Percentiles rank a stretch among this genome's conserved stretches.
Evolutionary conservation across 2,329 filamentous ascomycete genomes (phyloP).

Genomic region (Cytospora piceicola): DNA sequence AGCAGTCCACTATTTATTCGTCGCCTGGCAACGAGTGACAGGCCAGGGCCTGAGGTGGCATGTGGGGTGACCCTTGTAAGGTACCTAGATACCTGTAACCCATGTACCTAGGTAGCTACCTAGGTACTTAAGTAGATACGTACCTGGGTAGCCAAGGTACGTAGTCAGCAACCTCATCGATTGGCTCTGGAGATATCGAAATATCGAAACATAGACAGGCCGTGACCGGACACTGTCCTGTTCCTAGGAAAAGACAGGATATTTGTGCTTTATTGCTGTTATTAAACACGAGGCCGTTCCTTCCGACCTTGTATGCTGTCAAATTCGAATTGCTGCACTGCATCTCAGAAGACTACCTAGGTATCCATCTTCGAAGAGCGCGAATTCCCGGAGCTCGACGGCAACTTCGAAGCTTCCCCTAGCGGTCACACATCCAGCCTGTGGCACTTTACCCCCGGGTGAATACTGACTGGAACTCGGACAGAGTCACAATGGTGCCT

Average conservation of each 20-base stretch:
- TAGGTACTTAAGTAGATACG: no score
- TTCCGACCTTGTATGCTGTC: no score
- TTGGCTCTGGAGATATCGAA: background rate
- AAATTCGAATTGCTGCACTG: background rate
- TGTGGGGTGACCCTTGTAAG: constrained; percentile 6
- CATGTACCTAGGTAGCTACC: background rate
- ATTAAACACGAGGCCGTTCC: background rate
- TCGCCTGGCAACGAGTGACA: constrained; percentile 26
- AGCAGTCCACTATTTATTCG: constrained; percentile 13
- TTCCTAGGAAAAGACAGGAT: background rate
- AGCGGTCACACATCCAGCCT: constrained; percentile 1
- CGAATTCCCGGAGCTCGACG: background rate
- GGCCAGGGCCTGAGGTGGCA: constrained; percentile 1
- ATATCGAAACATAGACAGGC: background rate
- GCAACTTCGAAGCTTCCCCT: constrained; percentile 15
- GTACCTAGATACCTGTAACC: background rate
- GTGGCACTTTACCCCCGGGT: constrained; percentile 10
- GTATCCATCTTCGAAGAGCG: background rate
- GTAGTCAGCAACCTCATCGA: background rate
- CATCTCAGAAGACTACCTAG: background rate
- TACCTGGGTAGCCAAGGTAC: no score
- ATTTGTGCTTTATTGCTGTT: background rate
- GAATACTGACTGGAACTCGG: background rate
- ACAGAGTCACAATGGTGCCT: constrained; percentile 58
- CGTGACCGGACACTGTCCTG: background rate